Conservation (phyloP, 257 asterid species). For the Anisodus tanguticus region DNA sequence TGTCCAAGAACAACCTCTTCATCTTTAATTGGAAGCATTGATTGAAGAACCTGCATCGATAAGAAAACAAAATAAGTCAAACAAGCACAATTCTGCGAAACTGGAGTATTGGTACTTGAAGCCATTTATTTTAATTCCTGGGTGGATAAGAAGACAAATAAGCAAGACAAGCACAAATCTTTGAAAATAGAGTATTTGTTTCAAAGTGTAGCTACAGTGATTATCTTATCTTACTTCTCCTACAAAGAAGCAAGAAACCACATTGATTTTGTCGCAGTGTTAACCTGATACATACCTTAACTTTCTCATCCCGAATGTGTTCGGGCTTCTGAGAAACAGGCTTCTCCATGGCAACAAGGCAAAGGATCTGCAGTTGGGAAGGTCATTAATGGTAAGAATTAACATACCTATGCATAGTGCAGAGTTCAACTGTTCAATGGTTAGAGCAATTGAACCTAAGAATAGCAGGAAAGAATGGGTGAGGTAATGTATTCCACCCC, state of each 20-base stretch:
- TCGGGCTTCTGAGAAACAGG: slow-evolving; percentile 84
- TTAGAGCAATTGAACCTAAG: background rate
- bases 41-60: slow-evolving; percentile 83
- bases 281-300: slow-evolving; percentile 61
- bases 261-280: background rate
- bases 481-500: background rate
- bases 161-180: background rate
- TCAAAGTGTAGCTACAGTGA: background rate
- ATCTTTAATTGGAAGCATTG: slow-evolving; percentile 79
- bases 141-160: slow-evolving; percentile 32
- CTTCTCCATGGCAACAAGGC: slow-evolving; percentile 96
- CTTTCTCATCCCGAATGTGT: slow-evolving; percentile 93
- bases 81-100: background rate
- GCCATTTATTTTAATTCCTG: background rate
- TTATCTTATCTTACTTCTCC: background rate
- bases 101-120: background rate
- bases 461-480: background rate
- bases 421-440: slow-evolving; percentile 18
- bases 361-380: slow-evolving; percentile 63
- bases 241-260: background rate
- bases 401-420: slow-evolving; percentile 1
- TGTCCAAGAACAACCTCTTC: slow-evolving; percentile 98
- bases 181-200: background rate
- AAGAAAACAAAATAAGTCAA: slow-evolving; percentile 22
- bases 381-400: background rate